These are phyloP conservation scores for Nicotiana knightiana DNA, from an alignment of 257 asterid genomes.

Conservation along the genomic window DNA sequence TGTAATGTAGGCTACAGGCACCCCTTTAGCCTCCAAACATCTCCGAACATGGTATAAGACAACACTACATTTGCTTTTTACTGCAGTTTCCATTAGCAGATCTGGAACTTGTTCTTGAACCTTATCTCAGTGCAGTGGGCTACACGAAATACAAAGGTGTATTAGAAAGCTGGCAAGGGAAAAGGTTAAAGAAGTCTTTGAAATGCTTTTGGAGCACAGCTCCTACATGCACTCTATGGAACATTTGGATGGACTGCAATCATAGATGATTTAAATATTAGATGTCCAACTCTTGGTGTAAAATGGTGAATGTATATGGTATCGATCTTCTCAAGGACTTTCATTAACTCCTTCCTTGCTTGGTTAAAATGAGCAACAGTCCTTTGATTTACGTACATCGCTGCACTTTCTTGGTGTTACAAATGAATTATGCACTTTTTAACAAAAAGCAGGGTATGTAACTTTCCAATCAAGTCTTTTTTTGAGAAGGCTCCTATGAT, in stretches of 20 bases:
- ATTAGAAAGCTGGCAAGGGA: background rate
- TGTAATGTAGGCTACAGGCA: too few species aligned
- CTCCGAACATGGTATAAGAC: background rate
- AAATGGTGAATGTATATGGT: background rate
- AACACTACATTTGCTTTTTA: background rate
- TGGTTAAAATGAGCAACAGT: background rate
- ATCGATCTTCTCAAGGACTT: background rate
- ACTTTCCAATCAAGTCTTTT: background rate
- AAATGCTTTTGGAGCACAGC: background rate
- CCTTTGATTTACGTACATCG: background rate
- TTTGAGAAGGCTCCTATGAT: background rate
- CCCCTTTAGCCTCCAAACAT: background rate
- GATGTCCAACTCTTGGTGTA: background rate
- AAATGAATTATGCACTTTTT: too few species aligned
- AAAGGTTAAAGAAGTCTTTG: background rate
- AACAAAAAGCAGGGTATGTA: background rate
- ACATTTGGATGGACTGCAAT: background rate
- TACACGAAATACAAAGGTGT: background rate
- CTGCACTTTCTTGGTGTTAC: background rate
- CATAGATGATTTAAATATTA: background rate
- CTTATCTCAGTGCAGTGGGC: background rate
- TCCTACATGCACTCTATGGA: background rate
- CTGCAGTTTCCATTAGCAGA: background rate
- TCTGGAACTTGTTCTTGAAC: background rate
- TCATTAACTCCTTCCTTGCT: background rate